Percentiles rank a stretch among this genome's conserved stretches.
Conservation (phyloP, 208 protist species). For the Trypanosoma boissoni region DNA sequence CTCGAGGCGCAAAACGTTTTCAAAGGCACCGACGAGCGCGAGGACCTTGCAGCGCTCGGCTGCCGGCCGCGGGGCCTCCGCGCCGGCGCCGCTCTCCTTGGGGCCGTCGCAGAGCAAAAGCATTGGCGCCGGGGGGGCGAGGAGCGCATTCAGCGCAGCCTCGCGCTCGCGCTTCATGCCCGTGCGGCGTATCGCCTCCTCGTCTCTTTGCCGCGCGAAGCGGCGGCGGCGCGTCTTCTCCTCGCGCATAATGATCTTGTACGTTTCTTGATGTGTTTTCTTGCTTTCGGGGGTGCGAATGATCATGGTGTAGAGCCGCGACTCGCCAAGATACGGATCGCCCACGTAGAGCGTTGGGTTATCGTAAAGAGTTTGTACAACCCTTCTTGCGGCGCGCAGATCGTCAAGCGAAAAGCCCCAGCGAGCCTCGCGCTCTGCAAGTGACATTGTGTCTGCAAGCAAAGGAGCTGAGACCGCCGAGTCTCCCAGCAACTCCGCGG, state of each 20-base stretch:
- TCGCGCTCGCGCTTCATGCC: conserved; percentile 88
- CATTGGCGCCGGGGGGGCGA: conserved; percentile 27
- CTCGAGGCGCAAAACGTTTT: conserved; percentile 75
- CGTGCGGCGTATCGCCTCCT: conserved; percentile 62
- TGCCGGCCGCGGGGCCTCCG: no score
- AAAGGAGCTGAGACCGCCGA: no score
- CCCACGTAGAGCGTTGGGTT: conserved; percentile 81
- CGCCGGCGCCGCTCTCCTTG: conserved; percentile 1
- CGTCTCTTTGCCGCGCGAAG: conserved; percentile 68
- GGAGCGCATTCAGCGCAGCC: conserved; percentile 60
- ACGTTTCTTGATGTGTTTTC: conserved; percentile 62
- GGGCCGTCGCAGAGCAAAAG: conserved; percentile 13
- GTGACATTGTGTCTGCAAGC: conserved; percentile 28
- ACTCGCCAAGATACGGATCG: conserved; percentile 76
- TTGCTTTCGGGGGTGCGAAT: conserved; percentile 81
- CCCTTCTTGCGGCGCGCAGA: conserved; percentile 63
- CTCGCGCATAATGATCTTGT: conserved; percentile 82
- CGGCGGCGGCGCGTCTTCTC: conserved; percentile 72
- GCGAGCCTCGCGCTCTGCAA: conserved; percentile 56
- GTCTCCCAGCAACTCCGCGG: no score
- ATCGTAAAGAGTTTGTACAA: conserved; percentile 72
- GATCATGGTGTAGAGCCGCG: conserved; percentile 91
- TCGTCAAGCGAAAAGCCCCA: conserved; percentile 88
- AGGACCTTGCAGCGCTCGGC: conserved; percentile 40
- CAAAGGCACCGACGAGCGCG: conserved; percentile 73